Conservation (phyloP, 2,329 filamentous ascomycete genomes). For the Diaporthe batatas region DNA sequence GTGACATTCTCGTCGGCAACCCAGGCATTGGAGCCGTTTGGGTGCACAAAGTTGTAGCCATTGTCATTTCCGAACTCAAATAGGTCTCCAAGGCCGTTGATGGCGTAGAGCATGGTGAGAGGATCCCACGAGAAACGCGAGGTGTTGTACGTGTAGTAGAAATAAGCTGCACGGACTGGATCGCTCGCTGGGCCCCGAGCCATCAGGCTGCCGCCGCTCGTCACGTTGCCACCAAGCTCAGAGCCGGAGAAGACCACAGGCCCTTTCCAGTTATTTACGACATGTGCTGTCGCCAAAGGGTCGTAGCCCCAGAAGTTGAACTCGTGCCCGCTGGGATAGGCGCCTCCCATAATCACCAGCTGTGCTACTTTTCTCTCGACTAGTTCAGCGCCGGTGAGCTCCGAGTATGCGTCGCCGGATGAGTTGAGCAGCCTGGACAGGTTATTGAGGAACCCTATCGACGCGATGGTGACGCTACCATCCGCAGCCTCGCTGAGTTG, state of each 20-base stretch:
- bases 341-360: conserved; percentile 66
- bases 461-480: conserved; percentile 56
- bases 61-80: conserved; percentile 54
- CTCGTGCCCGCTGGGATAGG: conserved; percentile 60
- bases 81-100: conserved; percentile 51
- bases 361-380: conserved; percentile 60
- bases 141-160: conserved; percentile 55
- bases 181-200: conserved; percentile 49
- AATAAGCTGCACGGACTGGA: conserved; percentile 55
- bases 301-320: conserved; percentile 64
- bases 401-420: conserved; percentile 54
- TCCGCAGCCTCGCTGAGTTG: conserved; percentile 53
- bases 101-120: conserved; percentile 56
- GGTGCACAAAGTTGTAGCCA: conserved; percentile 57
- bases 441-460: conserved; percentile 61
- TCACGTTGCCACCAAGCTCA: conserved; percentile 59
- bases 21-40: conserved; percentile 60
- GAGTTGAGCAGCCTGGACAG: conserved; percentile 62
- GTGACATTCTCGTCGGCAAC: conserved; percentile 51
- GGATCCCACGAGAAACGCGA: conserved; percentile 58
- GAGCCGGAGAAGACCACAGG: conserved; percentile 57
- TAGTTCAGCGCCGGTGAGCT: conserved; percentile 52
- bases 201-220: conserved; percentile 55
- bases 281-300: conserved; percentile 54
- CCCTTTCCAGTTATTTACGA: conserved; percentile 60